Evolutionary conservation across 2,329 filamentous ascomycete genomes (phyloP), one percentile per base, ranked within the genome.

Genomic region (Penicillium thymicola): DNA sequence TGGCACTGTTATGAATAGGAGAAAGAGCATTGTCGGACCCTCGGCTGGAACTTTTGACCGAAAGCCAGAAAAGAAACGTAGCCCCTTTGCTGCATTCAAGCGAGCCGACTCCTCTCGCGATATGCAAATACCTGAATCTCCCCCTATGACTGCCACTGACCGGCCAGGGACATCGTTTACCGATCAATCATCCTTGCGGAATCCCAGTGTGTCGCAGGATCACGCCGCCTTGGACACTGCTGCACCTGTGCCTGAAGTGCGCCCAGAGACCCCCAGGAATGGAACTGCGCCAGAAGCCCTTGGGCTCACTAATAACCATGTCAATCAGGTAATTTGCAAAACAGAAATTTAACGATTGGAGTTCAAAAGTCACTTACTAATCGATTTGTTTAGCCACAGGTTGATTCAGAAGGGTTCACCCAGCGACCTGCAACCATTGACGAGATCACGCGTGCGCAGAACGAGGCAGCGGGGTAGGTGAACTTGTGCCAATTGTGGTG

Each of bases 1-100:
- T 27, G 77, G 77, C 30, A 79, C 77, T 5, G 77, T 79, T 21
- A 79, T 79, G 76, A 73, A 75, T 43, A 66, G 77, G 47, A 71
- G 77, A 54, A 78, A 78, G 67, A 79, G 76, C 58, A 65, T 75
- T 43, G 70, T 72, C 11, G 63, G 70, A 25, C 67, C 74, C n/a
- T 67, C 72, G 11, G 67, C 66, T 25, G 67, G 66, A 30, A 63
- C 61, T 21, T 61, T 59, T 49, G 64, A 66, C 23, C 57, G 55
- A 42, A 66, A 65, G 51, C 40, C 70, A 30, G 76, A 79, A 42
- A 78, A 75, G 60, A 78, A 77, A 55, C 72, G 75, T 36, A 72
- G 70, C 46, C 75, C 76, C 18, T 79, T 79, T 62, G 67, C 68
- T 36, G 68, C 74, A 3, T 77, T 78, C 62, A 75, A 73, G 64